These are phyloP conservation scores for Vaccinium macrocarpon DNA, from an alignment of 148 eudicot species.

Conservation along the genomic window DNA sequence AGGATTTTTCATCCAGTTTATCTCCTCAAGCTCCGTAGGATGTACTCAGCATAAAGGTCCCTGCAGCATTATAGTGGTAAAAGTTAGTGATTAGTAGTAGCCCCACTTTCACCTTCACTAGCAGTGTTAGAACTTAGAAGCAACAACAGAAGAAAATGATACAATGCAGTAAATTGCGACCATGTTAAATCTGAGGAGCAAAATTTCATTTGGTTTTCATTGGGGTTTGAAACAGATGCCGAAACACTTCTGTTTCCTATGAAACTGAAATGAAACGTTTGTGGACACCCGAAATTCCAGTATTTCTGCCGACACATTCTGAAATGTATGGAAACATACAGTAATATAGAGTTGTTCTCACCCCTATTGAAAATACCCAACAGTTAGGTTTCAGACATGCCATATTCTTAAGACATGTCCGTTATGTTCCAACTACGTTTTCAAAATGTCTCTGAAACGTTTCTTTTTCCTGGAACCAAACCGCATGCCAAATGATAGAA, in stretches of 20 bases:
- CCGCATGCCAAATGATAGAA: not conserved
- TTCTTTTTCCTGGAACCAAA: not conserved
- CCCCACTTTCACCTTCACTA: not conserved
- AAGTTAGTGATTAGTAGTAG: not conserved
- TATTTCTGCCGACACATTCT: not conserved
- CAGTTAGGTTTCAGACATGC: not conserved
- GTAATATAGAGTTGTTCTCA: not conserved
- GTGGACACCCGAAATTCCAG: not conserved
- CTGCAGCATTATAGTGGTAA: slow-evolving; percentile 22
- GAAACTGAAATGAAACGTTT: not conserved
- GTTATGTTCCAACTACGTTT: not conserved
- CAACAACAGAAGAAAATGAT: not conserved
- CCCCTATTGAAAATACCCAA: not conserved
- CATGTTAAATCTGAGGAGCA: not conserved
- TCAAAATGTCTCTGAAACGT: not conserved
- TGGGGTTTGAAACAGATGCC: not conserved
- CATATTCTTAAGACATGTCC: not conserved
- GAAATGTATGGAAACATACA: not conserved
- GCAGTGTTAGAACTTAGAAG: not conserved
- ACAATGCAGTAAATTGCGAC: not conserved
- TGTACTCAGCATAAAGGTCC: slow-evolving; percentile 70
- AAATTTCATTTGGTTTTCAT: not conserved
- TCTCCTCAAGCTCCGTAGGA: slow-evolving; percentile 51
- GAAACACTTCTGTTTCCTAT: not conserved
- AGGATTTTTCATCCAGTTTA: slow-evolving; percentile 14